Evolutionary conservation across 2,329 filamentous ascomycete species (phyloP).

Genomic region (Gaeumannomyces tritici): DNA sequence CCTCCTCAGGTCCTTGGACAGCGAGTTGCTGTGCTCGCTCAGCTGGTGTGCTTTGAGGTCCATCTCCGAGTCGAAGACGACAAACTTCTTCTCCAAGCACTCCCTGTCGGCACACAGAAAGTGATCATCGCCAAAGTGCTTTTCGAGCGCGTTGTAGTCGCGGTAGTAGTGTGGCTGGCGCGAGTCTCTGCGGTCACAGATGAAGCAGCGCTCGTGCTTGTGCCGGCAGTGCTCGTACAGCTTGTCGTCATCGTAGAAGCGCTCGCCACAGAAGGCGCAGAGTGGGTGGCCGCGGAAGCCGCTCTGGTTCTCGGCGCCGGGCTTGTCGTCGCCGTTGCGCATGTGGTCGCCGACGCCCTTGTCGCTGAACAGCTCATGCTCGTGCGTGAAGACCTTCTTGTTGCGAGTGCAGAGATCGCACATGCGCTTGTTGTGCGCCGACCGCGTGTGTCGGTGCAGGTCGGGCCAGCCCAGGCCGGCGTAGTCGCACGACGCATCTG

Average conservation of each 20-base stretch:
- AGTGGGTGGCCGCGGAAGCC: slow-evolving; percentile 94
- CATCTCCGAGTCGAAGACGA: slow-evolving; percentile 91
- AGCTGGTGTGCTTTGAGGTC: slow-evolving; percentile 92
- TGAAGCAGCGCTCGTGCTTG: slow-evolving; percentile 89
- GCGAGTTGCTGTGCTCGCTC: slow-evolving; percentile 65
- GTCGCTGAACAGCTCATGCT: slow-evolving; percentile 83
- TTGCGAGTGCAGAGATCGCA: slow-evolving; percentile 84
- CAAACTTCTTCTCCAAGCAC: slow-evolving; percentile 93
- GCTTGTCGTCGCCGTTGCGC: slow-evolving; percentile 80
- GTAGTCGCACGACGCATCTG: slow-evolving; percentile 69
- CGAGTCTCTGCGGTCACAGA: slow-evolving; percentile 68
- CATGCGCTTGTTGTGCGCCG: slow-evolving; percentile 76
- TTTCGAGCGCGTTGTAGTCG: slow-evolving; percentile 77
- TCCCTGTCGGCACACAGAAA: slow-evolving; percentile 77
- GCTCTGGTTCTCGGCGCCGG: slow-evolving; percentile 82
- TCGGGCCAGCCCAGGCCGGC: slow-evolving; percentile 61
- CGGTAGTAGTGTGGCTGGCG: slow-evolving; percentile 82
- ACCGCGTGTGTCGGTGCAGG: slow-evolving; percentile 67
- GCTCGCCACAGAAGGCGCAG: slow-evolving; percentile 82
- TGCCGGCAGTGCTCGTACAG: slow-evolving; percentile 88
- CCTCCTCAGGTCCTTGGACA: slow-evolving; percentile 74
- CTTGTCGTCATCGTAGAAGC: slow-evolving; percentile 95
- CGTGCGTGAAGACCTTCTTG: slow-evolving; percentile 97
- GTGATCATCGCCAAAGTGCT: slow-evolving; percentile 82
- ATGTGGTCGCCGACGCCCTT: slow-evolving; percentile 80